Evolutionary conservation across 2,329 filamentous ascomycete species (phyloP), one percentile per base, ranked within the genome.

Genomic region (Knoxdaviesia proteae): DNA sequence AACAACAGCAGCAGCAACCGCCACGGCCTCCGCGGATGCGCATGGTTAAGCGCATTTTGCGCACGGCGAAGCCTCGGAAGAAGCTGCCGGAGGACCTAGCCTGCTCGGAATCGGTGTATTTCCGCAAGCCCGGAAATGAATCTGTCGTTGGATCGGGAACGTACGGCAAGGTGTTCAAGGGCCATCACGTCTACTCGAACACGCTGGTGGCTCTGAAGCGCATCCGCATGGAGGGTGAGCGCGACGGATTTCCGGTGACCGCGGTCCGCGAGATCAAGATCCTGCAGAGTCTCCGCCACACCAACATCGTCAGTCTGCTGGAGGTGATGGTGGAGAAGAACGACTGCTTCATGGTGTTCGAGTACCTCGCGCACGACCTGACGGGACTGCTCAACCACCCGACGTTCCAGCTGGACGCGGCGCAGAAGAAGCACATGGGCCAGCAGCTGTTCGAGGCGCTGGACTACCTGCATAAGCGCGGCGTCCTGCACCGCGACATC

Each of bases 311-410:
- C 45, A 76, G 77, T 36, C 63, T 94, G 11, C 75, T 82, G 49
- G 86, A 94, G 61, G 84, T 92, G 49, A 98, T 98, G 90, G 90
- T 98, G 2, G 90, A 98, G 61, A 83, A 80, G 55, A 96, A 96
- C 51, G 87, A 96, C 59, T 98, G 90, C 58, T 98, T 93, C 61
- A 98, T 98, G 90, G 90, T 98, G 3, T 98, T 98, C 49, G 90
- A 98, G 58, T 98, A 98, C 55, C 69, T 96, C 33, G 88, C 90
- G 1, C 90, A 98, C 57, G 90, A 98, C 57, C 65, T 98, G 47
- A 98, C 90, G 3, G 90, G 90, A 9, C 67, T 98, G 33, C 73
- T 98, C 47, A 96, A 96, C 53, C 90, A 98, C 54, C 90, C 90
- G 0, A 80, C 80, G 0, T 98, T 94, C 61, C 79, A 78, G 46